Evolutionary conservation across 2,329 filamentous ascomycete species (phyloP).

Genomic region (Colletotrichum sp.): DNA sequence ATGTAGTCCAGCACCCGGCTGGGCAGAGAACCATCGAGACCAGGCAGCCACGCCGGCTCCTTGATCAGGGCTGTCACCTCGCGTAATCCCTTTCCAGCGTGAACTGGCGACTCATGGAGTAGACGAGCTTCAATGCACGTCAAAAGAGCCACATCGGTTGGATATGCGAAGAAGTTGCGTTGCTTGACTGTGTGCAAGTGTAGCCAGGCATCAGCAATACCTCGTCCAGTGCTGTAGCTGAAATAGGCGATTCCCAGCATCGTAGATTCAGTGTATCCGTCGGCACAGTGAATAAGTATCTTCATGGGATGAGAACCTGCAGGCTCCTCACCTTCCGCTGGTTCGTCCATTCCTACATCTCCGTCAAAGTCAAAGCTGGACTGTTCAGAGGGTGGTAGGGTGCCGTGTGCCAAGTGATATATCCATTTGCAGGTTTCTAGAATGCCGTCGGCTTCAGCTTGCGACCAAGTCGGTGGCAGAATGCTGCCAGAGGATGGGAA

Average conservation of each 20-base stretch:
- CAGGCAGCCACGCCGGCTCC: constrained; percentile 81
- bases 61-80: constrained; percentile 59
- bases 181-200: constrained; percentile 78
- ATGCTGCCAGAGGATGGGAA: constrained; percentile 97
- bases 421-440: constrained; percentile 91
- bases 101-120: constrained; percentile 70
- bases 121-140: constrained; percentile 77
- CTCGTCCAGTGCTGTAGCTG: constrained; percentile 85
- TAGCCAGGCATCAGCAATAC: constrained; percentile 87
- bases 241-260: constrained; percentile 90
- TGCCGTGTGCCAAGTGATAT: constrained; percentile 78
- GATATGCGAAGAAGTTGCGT: constrained; percentile 96
- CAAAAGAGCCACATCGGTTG: constrained; percentile 86
- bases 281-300: constrained; percentile 89
- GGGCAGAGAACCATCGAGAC: constrained; percentile 88
- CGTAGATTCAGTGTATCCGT: constrained; percentile 95
- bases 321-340: neutral
- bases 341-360: constrained; percentile 57
- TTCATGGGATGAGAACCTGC: constrained; percentile 55
- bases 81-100: constrained; percentile 51
- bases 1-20: constrained; percentile 91
- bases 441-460: constrained; percentile 82
- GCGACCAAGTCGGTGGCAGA: constrained; percentile 81
- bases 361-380: constrained; percentile 49
- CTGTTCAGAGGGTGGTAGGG: constrained; percentile 32